Percentiles rank a stretch among this genome's conserved stretches.
phyloP scores from a whole-genome alignment of 768 basidiomycete genomes.

The Phanerodontia chrysosporium region DNA sequence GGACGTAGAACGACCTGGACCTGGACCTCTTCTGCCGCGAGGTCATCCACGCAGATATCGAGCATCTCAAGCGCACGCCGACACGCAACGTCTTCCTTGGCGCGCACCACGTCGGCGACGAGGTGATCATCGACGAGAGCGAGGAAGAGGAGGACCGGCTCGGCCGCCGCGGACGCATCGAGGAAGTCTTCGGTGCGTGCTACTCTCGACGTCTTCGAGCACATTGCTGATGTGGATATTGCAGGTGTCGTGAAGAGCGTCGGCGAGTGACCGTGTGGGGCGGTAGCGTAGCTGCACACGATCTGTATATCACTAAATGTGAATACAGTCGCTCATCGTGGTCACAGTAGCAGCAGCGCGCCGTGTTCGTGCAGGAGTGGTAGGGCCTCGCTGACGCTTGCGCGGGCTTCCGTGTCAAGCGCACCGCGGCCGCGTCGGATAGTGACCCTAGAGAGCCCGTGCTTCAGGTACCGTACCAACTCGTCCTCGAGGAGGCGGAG shows the following conservation, averaged over 20 bases:
- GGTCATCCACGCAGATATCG: slow-evolving; percentile 54
- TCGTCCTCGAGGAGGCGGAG: not conserved
- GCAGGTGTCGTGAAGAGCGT: not conserved
- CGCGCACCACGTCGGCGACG: slow-evolving; percentile 5
- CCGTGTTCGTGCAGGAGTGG: not conserved
- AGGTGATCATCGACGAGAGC: not conserved
- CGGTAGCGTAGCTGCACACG: too few species aligned
- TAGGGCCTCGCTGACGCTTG: not conserved
- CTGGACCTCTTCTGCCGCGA: slow-evolving; percentile 59
- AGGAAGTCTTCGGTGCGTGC: slow-evolving; percentile 18
- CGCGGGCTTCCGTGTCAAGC: not conserved
- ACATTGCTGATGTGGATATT: not conserved
- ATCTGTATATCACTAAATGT: too few species aligned
- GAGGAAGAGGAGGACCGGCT: not conserved
- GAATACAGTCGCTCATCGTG: not conserved
- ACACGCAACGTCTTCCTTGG: slow-evolving; percentile 38
- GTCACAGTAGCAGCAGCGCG: not conserved
- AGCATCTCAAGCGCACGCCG: slow-evolving; percentile 46
- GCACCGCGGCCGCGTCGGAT: not conserved
- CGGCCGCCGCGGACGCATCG: slow-evolving; percentile 7
- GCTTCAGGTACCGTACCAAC: not conserved
- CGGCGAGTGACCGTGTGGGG: too few species aligned
- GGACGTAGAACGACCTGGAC: slow-evolving; percentile 56
- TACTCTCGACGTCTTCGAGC: not conserved
- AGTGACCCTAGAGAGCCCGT: not conserved